Conservation (phyloP, 2,329 filamentous ascomycete species). For the Tricladium varicosporioides region DNA sequence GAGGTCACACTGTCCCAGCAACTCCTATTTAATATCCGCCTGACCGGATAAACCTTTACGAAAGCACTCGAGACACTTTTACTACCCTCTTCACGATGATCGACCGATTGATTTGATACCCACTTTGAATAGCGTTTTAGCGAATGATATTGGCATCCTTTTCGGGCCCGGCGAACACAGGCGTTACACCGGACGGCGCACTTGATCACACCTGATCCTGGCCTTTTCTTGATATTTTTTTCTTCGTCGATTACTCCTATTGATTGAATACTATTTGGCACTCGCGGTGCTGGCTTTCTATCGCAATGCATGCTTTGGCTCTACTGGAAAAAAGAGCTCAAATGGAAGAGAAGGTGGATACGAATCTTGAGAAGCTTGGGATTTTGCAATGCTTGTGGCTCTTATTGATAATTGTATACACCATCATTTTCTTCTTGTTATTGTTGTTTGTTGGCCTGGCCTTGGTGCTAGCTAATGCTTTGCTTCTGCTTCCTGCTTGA, state of each 20-base stretch:
- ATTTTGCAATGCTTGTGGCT: slow-evolving; percentile 2
- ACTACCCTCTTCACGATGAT: slow-evolving; percentile 14
- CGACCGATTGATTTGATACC: slow-evolving; percentile 35
- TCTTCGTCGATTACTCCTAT: background rate
- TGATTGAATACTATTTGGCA: slow-evolving; percentile 10
- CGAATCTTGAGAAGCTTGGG: slow-evolving; percentile 6
- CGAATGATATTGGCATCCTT: slow-evolving; percentile 28
- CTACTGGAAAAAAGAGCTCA: slow-evolving; percentile 3
- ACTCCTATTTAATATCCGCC: slow-evolving; percentile 16
- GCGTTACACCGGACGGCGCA: slow-evolving; percentile 10
- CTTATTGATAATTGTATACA: slow-evolving; percentile 14
- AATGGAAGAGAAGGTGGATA: background rate
- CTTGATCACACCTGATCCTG: slow-evolving; percentile 1
- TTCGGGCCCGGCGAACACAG: slow-evolving; percentile 13
- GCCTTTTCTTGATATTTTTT: slow-evolving; percentile 2
- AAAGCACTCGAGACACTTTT: slow-evolving; percentile 2
- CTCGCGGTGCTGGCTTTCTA: slow-evolving; percentile 4
- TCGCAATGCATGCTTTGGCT: slow-evolving; percentile 2
- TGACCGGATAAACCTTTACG: slow-evolving; percentile 1
- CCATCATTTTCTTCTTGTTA: slow-evolving; percentile 2
- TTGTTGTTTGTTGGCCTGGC: too few relatives aligned
- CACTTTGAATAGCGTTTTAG: slow-evolving; percentile 38
- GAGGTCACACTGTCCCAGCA: slow-evolving; percentile 12
- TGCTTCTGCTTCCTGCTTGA: background rate
- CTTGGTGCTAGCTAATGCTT: too few relatives aligned